Percentiles rank a stretch among this genome's conserved stretches.
Evolutionary conservation across 495 filamentous ascomycete species (phyloP).

Genomic region (Podospora sp.): DNA sequence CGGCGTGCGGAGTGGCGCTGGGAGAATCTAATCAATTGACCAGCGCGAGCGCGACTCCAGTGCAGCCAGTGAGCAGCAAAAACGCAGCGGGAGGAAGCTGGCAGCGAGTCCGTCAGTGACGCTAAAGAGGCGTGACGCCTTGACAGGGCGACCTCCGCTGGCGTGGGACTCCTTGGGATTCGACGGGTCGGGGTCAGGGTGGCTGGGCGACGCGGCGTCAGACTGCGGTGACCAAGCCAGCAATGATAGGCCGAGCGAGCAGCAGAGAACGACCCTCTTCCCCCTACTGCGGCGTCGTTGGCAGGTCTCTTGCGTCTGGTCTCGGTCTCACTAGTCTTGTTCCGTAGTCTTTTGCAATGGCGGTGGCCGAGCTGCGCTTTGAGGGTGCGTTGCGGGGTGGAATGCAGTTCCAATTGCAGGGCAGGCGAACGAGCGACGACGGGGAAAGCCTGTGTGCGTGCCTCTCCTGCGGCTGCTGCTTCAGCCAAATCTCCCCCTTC

Average conservation of each 20-base stretch:
- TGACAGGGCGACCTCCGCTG: constrained; percentile 23
- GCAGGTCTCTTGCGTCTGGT: constrained; percentile 16
- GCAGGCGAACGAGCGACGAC: constrained; percentile 7
- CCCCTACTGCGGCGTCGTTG: constrained; percentile 13
- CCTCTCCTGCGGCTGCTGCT: constrained; percentile 7
- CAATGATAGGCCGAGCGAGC: constrained; percentile 23
- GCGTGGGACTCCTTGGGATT: constrained; percentile 23
- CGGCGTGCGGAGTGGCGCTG: constrained; percentile 31
- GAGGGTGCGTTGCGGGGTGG: constrained; percentile 4
- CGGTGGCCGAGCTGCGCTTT: constrained; percentile 14
- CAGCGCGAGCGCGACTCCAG: constrained; percentile 9
- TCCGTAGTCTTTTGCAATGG: constrained; percentile 11
- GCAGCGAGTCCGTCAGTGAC: constrained; percentile 18
- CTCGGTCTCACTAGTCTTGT: constrained; percentile 6
- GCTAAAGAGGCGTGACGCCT: constrained; percentile 31
- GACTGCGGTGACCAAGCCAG: constrained; percentile 22
- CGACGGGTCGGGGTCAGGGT: constrained; percentile 26
- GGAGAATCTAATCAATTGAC: constrained; percentile 20
- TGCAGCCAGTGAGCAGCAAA: constrained; percentile 24
- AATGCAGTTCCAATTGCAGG: not conserved
- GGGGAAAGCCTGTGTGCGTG: not conserved
- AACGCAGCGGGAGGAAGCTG: constrained; percentile 13
- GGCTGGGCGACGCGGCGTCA: constrained; percentile 32
- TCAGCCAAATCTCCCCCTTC: constrained; percentile 21
- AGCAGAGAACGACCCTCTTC: constrained; percentile 16